Evolutionary conservation across 1,284 basidiomycete species (phyloP), one percentile per base, ranked within the genome.

Genomic region (Tilletia setariae): DNA sequence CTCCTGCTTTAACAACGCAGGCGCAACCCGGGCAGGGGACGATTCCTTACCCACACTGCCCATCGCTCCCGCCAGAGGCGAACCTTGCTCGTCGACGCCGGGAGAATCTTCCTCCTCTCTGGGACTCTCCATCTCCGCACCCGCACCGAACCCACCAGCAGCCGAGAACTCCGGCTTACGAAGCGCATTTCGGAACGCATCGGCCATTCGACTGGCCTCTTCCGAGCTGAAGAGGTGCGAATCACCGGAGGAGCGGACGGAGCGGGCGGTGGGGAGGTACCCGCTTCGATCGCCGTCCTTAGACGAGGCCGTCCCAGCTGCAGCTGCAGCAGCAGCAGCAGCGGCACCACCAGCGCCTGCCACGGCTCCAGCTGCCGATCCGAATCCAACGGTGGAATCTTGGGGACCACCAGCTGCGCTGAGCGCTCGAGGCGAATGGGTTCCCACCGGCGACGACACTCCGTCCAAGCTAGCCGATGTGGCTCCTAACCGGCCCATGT

Each of bases 201-300:
- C 71, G 11, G 76, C 74, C 75, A 77, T 78, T 11, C 74, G 67
- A 13, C 71, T 72, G 7, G 75, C 76, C 64, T 78, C 75, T 51
- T 77, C 74, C 35, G 76, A 72, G n/a, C 71, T 76, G 62, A 77
- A 75, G 0, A 71, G 72, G 21, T 63, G 53, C 43, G 71, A 70
- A 59, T 73, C 72, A 0, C 72, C 71, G 40, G 68, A 72, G 42
- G 44, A 72, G 16, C 71, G 70, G 19, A 65, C 67, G 1, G 69
- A 67, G 43, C 59, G 67, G 2, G 53, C 35, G 19, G 11, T 21
- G 8, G 8, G 49, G 9, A 51, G 49, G 21, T 51, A 21, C 11
- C 49, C 49, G 9, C 9, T 19, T 11, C 23, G 8, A 35, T 2
- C 42, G n/a, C n/a, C n/a, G n/a, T n/a, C n/a, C n/a, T n/a, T n/a